Base-by-base conservation (phyloP, 2,329 filamentous ascomycete genomes). In the Pseudogymnoascus sp. region DNA sequence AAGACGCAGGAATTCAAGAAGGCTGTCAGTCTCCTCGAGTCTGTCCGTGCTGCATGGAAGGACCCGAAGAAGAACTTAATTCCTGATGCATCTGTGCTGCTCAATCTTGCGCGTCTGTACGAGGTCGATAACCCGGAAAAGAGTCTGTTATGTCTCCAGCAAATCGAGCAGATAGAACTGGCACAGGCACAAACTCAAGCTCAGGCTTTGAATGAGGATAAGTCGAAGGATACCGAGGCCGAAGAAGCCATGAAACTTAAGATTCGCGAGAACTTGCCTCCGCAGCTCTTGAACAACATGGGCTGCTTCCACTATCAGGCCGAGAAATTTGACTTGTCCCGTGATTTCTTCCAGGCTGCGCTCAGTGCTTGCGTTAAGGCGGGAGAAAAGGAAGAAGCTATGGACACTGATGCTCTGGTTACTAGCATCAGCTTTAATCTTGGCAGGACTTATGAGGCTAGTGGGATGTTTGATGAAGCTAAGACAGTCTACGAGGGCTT, bases 361-460 rank as follows among this genome's bases (percentile, higher is more conserved):
- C 78, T 99, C 62, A 89, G 88, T 66, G 91, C 93, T 14, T 97
- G 93, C 72, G 87, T 96, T 69, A 89, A 89, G 69, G 88, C 91
- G 66, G 86, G 87, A 56, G 88, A 91, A 70, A 88, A 86, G 69
- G 88, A 92, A 65, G 84, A 88, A 61, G 84, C 85, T 1, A 83
- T 88, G 66, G 95, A 97, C 72, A 93, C 88, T 0, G 95, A 99
- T 76, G 91, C 92, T 12, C 81, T 99, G 3, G 88, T 97, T 25
- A 96, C 93, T 0, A 96, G 93, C 2, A 96, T 99, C 74, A 96
- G 91, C 73, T 99, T 95, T 82, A 99, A 97, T 71, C 85, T 99
- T 42, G 95, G 90, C 28, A 86, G 95, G 64, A 96, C 92, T 64
- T 97, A 97, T 71, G 95, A 99, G 78, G 88, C 90, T 0, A 87